Conservation (phyloP, 768 basidiomycete species). For the Rhizopogon salebrosus region DNA sequence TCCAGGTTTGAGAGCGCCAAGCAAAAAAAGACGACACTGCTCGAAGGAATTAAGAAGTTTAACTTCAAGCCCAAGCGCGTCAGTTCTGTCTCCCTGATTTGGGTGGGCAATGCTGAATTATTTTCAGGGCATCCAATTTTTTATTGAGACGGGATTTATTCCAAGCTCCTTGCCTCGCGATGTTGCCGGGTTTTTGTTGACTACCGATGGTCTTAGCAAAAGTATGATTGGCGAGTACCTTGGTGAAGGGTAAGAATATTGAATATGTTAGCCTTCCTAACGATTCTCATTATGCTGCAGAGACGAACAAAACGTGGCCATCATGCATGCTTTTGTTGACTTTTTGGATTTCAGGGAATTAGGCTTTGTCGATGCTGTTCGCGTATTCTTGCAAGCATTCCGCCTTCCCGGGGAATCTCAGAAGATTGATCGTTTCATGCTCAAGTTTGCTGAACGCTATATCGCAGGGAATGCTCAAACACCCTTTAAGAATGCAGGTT, state of each 20-base stretch:
- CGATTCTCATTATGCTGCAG: constrained; percentile 34
- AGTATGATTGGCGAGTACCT: constrained; percentile 97
- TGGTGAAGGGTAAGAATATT: constrained; percentile 78
- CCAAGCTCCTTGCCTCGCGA: constrained; percentile 63
- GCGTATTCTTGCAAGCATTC: constrained; percentile 90
- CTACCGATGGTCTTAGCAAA: constrained; percentile 91
- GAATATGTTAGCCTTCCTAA: not conserved
- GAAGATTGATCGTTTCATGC: constrained; percentile 98
- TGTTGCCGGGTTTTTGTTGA: constrained; percentile 79
- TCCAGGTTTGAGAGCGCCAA: constrained; percentile 91
- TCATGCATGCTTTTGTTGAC: constrained; percentile 98
- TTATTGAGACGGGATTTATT: constrained; percentile 87
- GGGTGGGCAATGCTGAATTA: not conserved
- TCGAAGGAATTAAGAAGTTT: constrained; percentile 96
- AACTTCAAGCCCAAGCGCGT: constrained; percentile 98
- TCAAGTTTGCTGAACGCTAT: constrained; percentile 97
- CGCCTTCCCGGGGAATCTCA: constrained; percentile 96
- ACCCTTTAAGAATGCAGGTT: constrained; percentile 91
- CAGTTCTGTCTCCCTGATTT: constrained; percentile 20
- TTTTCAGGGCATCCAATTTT: constrained; percentile 78
- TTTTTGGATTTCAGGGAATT: constrained; percentile 78
- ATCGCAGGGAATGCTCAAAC: constrained; percentile 84
- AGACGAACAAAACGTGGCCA: constrained; percentile 83
- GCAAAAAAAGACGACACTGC: constrained; percentile 88
- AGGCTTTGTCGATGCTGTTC: constrained; percentile 84